phyloP scores from a whole-genome alignment of 495 filamentous ascomycete species.

The Cryomyces minteri region DNA sequence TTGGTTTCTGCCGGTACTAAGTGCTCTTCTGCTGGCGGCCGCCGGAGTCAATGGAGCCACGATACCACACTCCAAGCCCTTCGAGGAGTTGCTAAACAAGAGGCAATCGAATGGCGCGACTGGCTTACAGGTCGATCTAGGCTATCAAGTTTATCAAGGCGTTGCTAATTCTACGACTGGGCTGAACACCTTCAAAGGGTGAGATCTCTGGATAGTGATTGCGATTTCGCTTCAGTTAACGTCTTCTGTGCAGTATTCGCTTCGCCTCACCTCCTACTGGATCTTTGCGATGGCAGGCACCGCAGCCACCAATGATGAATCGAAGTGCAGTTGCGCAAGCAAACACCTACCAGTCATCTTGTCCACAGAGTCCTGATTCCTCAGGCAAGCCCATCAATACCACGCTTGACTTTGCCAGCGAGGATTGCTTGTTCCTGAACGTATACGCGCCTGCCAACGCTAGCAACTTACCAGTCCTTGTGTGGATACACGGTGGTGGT shows the following conservation, averaged over 20 bases:
- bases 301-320: constrained; percentile 10
- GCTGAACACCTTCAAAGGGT: constrained; percentile 8
- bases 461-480: constrained; percentile 8
- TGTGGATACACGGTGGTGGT: constrained; percentile 20
- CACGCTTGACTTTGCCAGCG: constrained; percentile 2
- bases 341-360: constrained; percentile 2
- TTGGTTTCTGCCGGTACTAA: no score
- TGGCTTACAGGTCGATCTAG: constrained; percentile 5
- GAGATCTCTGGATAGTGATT: background rate
- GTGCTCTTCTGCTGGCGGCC: no score
- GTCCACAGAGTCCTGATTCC: constrained; percentile 4
- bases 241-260: constrained; percentile 2
- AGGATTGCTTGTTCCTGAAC: constrained; percentile 17
- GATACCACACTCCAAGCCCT: background rate
- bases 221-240: background rate
- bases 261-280: constrained; percentile 8
- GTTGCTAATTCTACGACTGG: constrained; percentile 1
- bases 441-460: constrained; percentile 5
- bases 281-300: constrained; percentile 12
- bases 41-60: no score
- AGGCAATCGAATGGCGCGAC: background rate
- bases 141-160: constrained; percentile 6
- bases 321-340: constrained; percentile 6
- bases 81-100: background rate
- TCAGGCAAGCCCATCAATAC: background rate